Percentiles rank a stretch among this genome's conserved stretches.
These are phyloP conservation scores for Corymbia maculata DNA, from an alignment of 345 rosid genomes.

Conservation along the genomic window DNA sequence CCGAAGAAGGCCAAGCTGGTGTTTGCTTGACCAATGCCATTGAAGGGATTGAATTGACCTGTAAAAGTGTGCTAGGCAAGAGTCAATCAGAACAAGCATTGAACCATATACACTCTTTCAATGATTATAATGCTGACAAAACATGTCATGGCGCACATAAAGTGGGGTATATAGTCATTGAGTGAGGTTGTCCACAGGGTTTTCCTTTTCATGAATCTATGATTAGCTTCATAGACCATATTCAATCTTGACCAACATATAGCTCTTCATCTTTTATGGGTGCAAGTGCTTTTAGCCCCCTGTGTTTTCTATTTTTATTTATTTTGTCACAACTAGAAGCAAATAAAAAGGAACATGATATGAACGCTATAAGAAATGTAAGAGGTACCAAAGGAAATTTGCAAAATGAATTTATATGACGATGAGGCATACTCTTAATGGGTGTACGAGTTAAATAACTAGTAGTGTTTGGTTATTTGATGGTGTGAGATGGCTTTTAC, in stretches of 20 bases:
- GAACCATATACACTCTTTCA: not conserved
- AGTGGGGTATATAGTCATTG: not conserved
- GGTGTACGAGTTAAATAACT: not conserved
- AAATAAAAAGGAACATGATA: not conserved
- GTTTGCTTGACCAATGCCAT: constrained; percentile 46
- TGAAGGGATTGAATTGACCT: constrained; percentile 19
- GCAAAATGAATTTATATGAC: not conserved
- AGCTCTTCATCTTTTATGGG: not conserved
- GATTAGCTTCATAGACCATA: not conserved
- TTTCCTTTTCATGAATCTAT: not conserved
- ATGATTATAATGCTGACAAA: not conserved
- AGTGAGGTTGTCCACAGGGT: not conserved
- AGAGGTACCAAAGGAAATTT: not conserved
- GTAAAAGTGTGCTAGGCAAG: not conserved
- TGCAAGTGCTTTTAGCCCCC: not conserved
- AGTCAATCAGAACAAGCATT: not conserved
- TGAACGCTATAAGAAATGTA: not conserved
- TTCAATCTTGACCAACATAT: not conserved
- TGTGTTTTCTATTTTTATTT: not conserved
- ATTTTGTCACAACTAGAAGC: not conserved
- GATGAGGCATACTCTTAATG: not conserved
- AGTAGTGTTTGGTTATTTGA: too few species aligned
- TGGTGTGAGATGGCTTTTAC: not conserved
- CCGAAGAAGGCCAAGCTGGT: constrained; percentile 34
- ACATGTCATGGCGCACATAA: not conserved